phyloP scores from a whole-genome alignment of 2,329 filamentous ascomycete species.

The Davidsoniella virescens region DNA sequence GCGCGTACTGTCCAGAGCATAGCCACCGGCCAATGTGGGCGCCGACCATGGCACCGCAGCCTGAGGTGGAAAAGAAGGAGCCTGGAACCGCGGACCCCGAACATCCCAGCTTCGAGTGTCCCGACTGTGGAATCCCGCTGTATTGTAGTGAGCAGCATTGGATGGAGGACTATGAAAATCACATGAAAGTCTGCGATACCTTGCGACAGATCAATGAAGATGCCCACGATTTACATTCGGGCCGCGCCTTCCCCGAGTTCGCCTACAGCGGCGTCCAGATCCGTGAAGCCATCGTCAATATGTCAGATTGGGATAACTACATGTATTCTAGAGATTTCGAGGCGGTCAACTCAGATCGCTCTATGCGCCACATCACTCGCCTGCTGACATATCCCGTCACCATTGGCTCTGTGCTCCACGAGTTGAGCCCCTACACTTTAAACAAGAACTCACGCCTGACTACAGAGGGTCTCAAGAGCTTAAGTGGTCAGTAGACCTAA shows the following conservation, averaged over 20 bases:
- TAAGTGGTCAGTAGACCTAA: slow-evolving; percentile 52
- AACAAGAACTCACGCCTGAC: slow-evolving; percentile 62
- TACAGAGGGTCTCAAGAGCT: slow-evolving; percentile 77
- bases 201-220: slow-evolving; percentile 92
- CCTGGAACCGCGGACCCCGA: slow-evolving; percentile 41
- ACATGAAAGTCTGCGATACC: slow-evolving; percentile 83
- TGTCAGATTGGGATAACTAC: slow-evolving; percentile 98
- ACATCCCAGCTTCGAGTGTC: slow-evolving; percentile 86
- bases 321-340: slow-evolving; percentile 83
- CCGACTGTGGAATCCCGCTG: slow-evolving; percentile 85
- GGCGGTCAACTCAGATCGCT: slow-evolving; percentile 78
- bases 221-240: slow-evolving; percentile 84
- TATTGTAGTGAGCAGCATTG: slow-evolving; percentile 92
- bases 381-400: slow-evolving; percentile 89
- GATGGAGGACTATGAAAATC: slow-evolving; percentile 87
- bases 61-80: slow-evolving; percentile 43
- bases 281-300: slow-evolving; percentile 79
- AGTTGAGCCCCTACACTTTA: slow-evolving; percentile 82
- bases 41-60: slow-evolving; percentile 46
- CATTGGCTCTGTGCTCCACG: slow-evolving; percentile 79
- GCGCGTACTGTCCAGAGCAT: slow-evolving; percentile 86
- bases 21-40: slow-evolving; percentile 63
- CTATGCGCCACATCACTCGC: slow-evolving; percentile 82
- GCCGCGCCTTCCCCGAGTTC: slow-evolving; percentile 85
- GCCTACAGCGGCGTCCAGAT: slow-evolving; percentile 79